Evolutionary conservation across 164 flowering plant species (phyloP), one percentile per base, ranked within the genome.

Genomic region (Cinnamomum chago): DNA sequence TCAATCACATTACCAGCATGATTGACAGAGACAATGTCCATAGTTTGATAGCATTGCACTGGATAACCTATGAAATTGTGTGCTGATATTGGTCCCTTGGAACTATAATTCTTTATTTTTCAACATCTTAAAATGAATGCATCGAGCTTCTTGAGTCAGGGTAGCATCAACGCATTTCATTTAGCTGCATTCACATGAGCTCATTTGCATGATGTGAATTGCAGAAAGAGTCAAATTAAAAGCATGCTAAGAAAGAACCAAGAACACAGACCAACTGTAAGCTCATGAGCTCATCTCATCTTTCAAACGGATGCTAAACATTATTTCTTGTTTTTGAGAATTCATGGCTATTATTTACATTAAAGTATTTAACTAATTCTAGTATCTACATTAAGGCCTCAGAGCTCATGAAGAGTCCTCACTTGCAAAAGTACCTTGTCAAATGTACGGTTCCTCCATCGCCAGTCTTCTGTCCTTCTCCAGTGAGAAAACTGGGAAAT

Each of bases 211-310:
- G 17, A 18, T 3, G 30, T 73, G 10, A 14, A 4, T 25, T 81
- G 72, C 84, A 90, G 94, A 75, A 90, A 88, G 78, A 82, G 80
- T 35, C 51, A 88, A 74, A 88, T 90, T 76, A 90, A 84, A 78
- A 86, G 79, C 79, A 90, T 90, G 94, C 86, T 90, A 9, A 79
- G 94, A 67, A 88, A 87, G 79, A 87, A 79, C 77, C 92, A 89
- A 2, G 94, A 90, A 70, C 89, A 87, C 65, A 82, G 94, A 79
- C 94, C 94, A 75, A 88, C 88, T 15, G 93, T 90, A 28, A 85
- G 90, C 83, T 58, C 5, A 27, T 90, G 25, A 85, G 90, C 83
- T 58, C 5, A 27, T 35, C 22, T 71, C 17, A 40, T 30, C 24
- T 52, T 72, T 33, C 25, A 20, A n/a, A 33, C 7, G 17, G 0